These are phyloP conservation scores for Aspergillus kassunensis DNA, from an alignment of 495 filamentous ascomycete species.

Conservation along the genomic window DNA sequence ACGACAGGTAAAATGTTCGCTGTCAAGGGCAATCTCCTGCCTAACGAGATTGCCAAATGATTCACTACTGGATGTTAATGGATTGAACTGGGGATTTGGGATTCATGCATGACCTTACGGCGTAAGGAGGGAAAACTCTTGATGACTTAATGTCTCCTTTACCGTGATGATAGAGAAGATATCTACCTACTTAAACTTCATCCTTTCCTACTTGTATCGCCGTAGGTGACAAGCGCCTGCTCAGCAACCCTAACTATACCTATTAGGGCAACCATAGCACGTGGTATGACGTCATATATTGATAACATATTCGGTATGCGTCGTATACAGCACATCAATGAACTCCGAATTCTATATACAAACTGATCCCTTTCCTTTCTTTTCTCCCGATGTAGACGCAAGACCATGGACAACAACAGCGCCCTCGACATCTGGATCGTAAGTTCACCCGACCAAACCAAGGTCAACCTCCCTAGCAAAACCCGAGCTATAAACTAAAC, in stretches of 20 bases:
- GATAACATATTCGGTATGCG: no score
- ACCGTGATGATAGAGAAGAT: constrained; percentile 30
- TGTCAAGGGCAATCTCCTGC: constrained; percentile 67
- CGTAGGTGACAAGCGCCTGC: background rate
- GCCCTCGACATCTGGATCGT: constrained; percentile 51
- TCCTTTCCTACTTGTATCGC: background rate
- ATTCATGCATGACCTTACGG: constrained; percentile 48
- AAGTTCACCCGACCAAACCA: constrained; percentile 12
- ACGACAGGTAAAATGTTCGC: constrained; percentile 98
- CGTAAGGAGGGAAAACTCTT: constrained; percentile 50
- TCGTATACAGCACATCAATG: no score
- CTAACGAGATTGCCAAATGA: constrained; percentile 44
- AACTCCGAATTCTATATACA: no score
- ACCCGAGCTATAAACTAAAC: background rate
- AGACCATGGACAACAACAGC: constrained; percentile 44
- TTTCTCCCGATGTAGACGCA: no score
- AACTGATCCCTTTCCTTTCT: no score
- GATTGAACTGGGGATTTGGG: constrained; percentile 35
- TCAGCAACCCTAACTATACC: constrained; percentile 1
- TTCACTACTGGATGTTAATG: constrained; percentile 19
- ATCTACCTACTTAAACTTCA: constrained; percentile 4
- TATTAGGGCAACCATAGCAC: constrained; percentile 7
- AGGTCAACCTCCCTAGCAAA: background rate
- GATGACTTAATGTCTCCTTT: constrained; percentile 44
- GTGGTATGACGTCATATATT: constrained; percentile 15